These are phyloP conservation scores for Syzygium aqueum DNA, from an alignment of 345 rosid genomes.

Conservation along the genomic window DNA sequence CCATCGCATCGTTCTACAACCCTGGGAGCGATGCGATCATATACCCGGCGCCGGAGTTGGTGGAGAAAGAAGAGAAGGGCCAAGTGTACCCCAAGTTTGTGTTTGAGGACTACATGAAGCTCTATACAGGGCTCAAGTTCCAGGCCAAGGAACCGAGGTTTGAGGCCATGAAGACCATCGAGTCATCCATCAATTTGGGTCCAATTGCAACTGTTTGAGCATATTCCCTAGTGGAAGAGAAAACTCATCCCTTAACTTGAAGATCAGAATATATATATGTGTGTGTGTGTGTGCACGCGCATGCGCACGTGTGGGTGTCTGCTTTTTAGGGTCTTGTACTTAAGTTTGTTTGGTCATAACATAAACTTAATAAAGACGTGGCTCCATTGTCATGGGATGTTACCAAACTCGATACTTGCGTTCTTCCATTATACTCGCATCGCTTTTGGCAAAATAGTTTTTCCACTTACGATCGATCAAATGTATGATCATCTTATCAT, in stretches of 20 bases:
- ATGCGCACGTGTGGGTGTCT: neutral
- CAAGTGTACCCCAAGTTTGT: slow-evolving; percentile 62
- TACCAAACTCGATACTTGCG: neutral
- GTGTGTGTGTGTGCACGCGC: no score
- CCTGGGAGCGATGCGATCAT: slow-evolving; percentile 75
- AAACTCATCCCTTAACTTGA: neutral
- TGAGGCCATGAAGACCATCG: slow-evolving; percentile 57
- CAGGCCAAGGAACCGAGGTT: slow-evolving; percentile 87
- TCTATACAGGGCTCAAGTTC: slow-evolving; percentile 65
- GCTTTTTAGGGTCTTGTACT: neutral
- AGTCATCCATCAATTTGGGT: slow-evolving; percentile 11
- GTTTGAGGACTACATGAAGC: slow-evolving; percentile 87
- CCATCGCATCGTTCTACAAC: slow-evolving; percentile 83
- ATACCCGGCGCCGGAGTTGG: slow-evolving; percentile 54
- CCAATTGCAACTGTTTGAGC: slow-evolving; percentile 27
- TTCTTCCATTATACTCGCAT: neutral
- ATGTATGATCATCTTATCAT: neutral
- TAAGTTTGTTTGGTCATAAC: neutral
- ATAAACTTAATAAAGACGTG: neutral
- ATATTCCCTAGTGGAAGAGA: neutral
- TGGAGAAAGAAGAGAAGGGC: slow-evolving; percentile 30
- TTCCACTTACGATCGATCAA: neutral
- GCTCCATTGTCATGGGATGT: neutral
- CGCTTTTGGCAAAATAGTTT: neutral
- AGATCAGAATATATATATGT: neutral